Evolutionary conservation across 2,329 filamentous ascomycete species (phyloP), one percentile per base, ranked within the genome.

Genomic region (Penicillium sp.): DNA sequence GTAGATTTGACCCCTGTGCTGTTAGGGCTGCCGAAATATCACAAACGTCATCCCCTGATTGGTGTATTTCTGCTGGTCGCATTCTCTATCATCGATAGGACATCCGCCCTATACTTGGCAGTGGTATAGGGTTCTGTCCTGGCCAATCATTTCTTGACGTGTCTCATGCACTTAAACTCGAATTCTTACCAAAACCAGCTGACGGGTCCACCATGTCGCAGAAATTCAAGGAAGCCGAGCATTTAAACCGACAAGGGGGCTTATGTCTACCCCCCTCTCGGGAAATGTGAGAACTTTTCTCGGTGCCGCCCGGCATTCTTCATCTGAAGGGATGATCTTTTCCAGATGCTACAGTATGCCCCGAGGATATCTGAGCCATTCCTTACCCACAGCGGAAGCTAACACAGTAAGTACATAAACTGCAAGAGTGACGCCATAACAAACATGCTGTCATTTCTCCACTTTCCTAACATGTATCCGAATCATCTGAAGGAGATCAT

Each of bases 1-100:
- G n/a, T n/a, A 16, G 44, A 36, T 40, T 53, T 52, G 39, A 38
- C 39, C 54, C 52, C 47, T 55, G 41, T 45, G 44, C 16, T 46
- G 30, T 58, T 55, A 48, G 40, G 39, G 47, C 52, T 51, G 39
- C 42, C 38, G 30, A 49, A 18, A 53, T 49, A 38, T 53, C 51
- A 35, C 14, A 23, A 23, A 23, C 3, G 23, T 23, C 13, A 9
- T 3, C 16, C 23, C 13, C 18, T 14, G 10, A 54, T 54, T 54
- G 51, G 51, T 27, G 16, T 1, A 4, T 16, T 13, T 26, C 1
- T 2, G 8, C 11, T 35, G 19, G 5, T 4, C 16, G 18, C 51
- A 43, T 44, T 50, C 35, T 35, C 19, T 23, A 23, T 23, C 43
- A 47, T 44, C 13, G 2, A 30, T 11, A 14, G 29, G 16, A 39